Conservation (phyloP, 768 basidiomycete species). For the Psilocybe cubensis region DNA sequence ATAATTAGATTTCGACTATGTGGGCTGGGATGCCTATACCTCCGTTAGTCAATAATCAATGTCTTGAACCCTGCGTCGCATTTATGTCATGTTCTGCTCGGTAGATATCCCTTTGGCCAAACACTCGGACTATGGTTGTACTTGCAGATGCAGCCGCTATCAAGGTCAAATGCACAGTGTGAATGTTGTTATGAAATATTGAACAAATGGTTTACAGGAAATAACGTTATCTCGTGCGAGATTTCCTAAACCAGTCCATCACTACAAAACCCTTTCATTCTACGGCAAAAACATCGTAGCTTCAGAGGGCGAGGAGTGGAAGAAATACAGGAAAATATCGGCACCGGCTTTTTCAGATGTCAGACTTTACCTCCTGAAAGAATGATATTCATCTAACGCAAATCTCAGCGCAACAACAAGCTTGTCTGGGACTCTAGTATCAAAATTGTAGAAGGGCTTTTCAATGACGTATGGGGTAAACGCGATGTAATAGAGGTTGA, state of each 20-base stretch:
- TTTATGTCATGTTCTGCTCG: not conserved
- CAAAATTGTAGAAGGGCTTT: slow-evolving; percentile 44
- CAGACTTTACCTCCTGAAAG: slow-evolving; percentile 11
- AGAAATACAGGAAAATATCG: slow-evolving; percentile 62
- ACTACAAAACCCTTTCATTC: slow-evolving; percentile 47
- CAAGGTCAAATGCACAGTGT: slow-evolving; percentile 32
- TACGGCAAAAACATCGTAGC: slow-evolving; percentile 69
- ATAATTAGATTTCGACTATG: slow-evolving; percentile 29
- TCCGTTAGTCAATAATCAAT: slow-evolving; percentile 22
- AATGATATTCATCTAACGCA: not conserved
- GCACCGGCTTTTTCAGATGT: slow-evolving; percentile 73
- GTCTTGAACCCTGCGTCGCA: not conserved
- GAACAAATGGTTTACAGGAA: slow-evolving; percentile 41
- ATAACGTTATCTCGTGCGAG: slow-evolving; percentile 48
- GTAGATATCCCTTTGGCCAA: slow-evolving; percentile 32
- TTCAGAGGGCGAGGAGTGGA: slow-evolving; percentile 69
- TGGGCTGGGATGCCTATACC: slow-evolving; percentile 41
- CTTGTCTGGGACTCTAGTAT: slow-evolving; percentile 53
- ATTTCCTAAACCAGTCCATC: slow-evolving; percentile 59
- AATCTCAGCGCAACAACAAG: slow-evolving; percentile 43
- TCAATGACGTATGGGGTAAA: slow-evolving; percentile 51
- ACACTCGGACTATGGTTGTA: slow-evolving; percentile 21
- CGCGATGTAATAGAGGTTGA: slow-evolving; percentile 42
- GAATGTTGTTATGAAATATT: not conserved
- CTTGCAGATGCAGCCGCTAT: slow-evolving; percentile 44